Percentiles rank a stretch among this genome's conserved stretches.
Conservation (phyloP, 768 basidiomycete species). For the Lactarius trivialis region DNA sequence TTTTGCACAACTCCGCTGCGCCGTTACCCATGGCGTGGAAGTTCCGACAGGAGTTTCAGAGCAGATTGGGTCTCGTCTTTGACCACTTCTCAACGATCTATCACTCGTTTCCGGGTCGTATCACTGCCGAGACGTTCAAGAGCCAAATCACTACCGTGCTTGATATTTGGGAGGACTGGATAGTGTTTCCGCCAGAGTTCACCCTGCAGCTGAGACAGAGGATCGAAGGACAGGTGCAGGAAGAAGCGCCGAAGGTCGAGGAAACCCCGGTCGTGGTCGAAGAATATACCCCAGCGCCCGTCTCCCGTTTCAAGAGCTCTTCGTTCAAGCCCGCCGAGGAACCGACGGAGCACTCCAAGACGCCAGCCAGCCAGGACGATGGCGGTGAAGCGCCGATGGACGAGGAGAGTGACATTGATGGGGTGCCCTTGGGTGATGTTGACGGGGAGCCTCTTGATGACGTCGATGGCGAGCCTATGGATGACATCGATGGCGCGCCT, state of each 20-base stretch:
- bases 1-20: slow-evolving; percentile 94
- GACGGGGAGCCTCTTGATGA: slow-evolving; percentile 36
- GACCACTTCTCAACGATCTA: slow-evolving; percentile 93
- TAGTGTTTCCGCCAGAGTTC: slow-evolving; percentile 87
- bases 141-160: slow-evolving; percentile 83
- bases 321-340: slow-evolving; percentile 67
- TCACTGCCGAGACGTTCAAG: slow-evolving; percentile 95
- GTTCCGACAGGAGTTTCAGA: slow-evolving; percentile 91
- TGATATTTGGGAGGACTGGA: slow-evolving; percentile 99
- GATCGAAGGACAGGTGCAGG: slow-evolving; percentile 55
- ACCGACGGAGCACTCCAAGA: slow-evolving; percentile 25
- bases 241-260: slow-evolving; percentile 24
- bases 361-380: slow-evolving; percentile 27
- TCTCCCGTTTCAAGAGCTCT: slow-evolving; percentile 70
- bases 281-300: slow-evolving; percentile 28
- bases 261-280: slow-evolving; percentile 25
- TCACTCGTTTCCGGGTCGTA: slow-evolving; percentile 90
- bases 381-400: slow-evolving; percentile 40
- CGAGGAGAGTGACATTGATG: slow-evolving; percentile 45
- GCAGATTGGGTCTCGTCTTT: slow-evolving; percentile 86
- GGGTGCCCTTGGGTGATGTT: slow-evolving; percentile 42
- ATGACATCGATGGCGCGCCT: slow-evolving; percentile 35
- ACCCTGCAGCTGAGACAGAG: slow-evolving; percentile 65
- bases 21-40: slow-evolving; percentile 96
- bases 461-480: slow-evolving; percentile 32